phyloP scores from a whole-genome alignment of 1,284 basidiomycete species.

The Sanghuangporus baumii region DNA sequence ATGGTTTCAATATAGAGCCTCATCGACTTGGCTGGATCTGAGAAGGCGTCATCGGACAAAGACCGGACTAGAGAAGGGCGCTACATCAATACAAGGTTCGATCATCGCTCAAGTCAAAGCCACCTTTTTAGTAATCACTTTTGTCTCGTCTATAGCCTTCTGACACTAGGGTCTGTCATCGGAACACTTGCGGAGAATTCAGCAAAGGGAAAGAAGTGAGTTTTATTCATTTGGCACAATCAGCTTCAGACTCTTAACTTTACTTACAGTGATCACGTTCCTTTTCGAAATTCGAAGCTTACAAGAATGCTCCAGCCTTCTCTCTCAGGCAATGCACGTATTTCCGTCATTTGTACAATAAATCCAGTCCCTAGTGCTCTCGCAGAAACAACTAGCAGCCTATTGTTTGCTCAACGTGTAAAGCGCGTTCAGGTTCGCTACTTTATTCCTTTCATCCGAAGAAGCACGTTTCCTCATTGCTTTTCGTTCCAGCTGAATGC shows the following conservation, averaged over 20 bases:
- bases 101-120: slow-evolving; percentile 8
- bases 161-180: slow-evolving; percentile 88
- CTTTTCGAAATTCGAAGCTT: slow-evolving; percentile 92
- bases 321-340: slow-evolving; percentile 89
- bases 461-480: not conserved
- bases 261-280: slow-evolving; percentile 71
- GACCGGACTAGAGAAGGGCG: slow-evolving; percentile 89
- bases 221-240: slow-evolving; percentile 1
- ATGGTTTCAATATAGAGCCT: slow-evolving; percentile 49
- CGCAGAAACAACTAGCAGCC: slow-evolving; percentile 76
- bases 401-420: slow-evolving; percentile 85
- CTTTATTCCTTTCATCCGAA: not conserved
- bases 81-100: slow-evolving; percentile 84
- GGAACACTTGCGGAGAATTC: slow-evolving; percentile 84
- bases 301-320: slow-evolving; percentile 95
- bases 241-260: not conserved
- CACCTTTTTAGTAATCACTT: not conserved
- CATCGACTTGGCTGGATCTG: slow-evolving; percentile 96
- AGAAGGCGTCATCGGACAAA: slow-evolving; percentile 91
- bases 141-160: slow-evolving; percentile 44
- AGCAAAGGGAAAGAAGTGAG: slow-evolving; percentile 67
- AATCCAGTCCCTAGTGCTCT: slow-evolving; percentile 77
- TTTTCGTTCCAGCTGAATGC: slow-evolving; percentile 63
- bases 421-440: slow-evolving; percentile 65
- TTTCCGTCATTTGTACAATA: slow-evolving; percentile 94